Evolutionary conservation across 495 filamentous ascomycete species (phyloP), one percentile per base, ranked within the genome.

Genomic region (Lasiosphaeria hispida): DNA sequence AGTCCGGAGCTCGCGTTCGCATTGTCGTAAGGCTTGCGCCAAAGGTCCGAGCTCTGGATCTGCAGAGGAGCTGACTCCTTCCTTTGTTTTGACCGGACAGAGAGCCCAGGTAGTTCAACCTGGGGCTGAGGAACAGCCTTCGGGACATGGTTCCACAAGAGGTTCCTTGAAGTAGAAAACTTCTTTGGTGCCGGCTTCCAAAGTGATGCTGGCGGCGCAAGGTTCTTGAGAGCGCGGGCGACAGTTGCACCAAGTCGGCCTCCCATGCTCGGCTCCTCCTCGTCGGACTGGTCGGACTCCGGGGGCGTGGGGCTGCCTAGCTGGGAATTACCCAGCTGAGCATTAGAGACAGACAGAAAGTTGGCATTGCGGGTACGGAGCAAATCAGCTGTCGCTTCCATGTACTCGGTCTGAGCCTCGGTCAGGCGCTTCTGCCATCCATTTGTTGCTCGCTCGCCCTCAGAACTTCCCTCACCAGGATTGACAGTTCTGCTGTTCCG

Each of bases 261-360:
- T 34, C 36, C n/a, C 9, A 50, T 13, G 40, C 7, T 40, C 2
- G 57, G 45, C n/a, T 19, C 47, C 15, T 59, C 69, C 9, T 50
- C 58, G 10, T 70, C 65, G 0, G 76, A 75, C 38, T 67, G 63
- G 15, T 74, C 67, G 6, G 74, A 77, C 38, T 79, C 74, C 0
- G 77, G 79, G 41, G 79, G 80, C 45, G 76, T 83, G 6, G 78
- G 77, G 55, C 76, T 82, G 18, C 77, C 75, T 0, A 80, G 55
- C 48, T 69, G 69, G n/a, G 63, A 30, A 5, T 30, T 66, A 53
- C 40, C 51, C 18, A 19, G 43, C 9, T 45, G 17, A n/a, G 60
- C 53, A 54, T 72, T 72, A 0, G 74, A 61, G 48, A 76, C 54
- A 15, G 78, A 62, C 38, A 77, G 48, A 59, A 73, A 73, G 59